A percentile compares a stretch with the other conserved stretches of the same genome.
Evolutionary conservation across 305 asterid species (phyloP).

Genomic region (Rubia peregrina): DNA sequence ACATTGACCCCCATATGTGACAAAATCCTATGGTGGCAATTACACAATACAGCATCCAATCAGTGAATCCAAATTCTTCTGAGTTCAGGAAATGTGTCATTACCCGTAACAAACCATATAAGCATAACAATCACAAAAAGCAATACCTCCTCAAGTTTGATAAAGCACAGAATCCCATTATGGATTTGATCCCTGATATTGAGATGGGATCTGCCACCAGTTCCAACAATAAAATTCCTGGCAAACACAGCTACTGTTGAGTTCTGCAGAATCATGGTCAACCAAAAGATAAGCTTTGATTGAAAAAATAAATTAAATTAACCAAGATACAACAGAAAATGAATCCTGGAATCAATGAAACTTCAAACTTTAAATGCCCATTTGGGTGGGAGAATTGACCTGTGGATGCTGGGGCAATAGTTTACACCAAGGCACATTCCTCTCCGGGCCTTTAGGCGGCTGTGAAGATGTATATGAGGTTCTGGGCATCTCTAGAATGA

Average conservation of each 20-base stretch:
- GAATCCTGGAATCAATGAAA: not conserved
- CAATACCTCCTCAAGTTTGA: conserved; percentile 60
- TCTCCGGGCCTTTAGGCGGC: conserved; percentile 44
- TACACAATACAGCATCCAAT: not conserved
- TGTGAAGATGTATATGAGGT: conserved; percentile 52
- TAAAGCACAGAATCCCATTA: conserved; percentile 44
- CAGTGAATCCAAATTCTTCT: not conserved
- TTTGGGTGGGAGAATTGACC: conserved; percentile 34
- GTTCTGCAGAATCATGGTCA: conserved; percentile 42
- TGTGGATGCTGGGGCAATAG: conserved; percentile 58
- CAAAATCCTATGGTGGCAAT: not conserved
- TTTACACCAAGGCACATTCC: conserved; percentile 69
- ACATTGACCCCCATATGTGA: not conserved
- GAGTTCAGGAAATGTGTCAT: not conserved
- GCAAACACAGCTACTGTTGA: conserved; percentile 45
- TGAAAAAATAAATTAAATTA: conserved; percentile 7
- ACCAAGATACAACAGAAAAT: not conserved
- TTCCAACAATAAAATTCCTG: conserved; percentile 58
- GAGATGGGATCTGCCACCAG: conserved; percentile 61
- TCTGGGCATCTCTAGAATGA: conserved; percentile 45
- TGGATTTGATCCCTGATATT: conserved; percentile 50
- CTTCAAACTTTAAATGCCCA: not conserved
- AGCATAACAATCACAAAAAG: not conserved
- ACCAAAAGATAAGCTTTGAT: not conserved
- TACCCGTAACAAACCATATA: not conserved